Percentiles rank a stretch among this genome's conserved stretches.
Conservation (phyloP, 345 rosid species). For the Ceriops zippeliana region DNA sequence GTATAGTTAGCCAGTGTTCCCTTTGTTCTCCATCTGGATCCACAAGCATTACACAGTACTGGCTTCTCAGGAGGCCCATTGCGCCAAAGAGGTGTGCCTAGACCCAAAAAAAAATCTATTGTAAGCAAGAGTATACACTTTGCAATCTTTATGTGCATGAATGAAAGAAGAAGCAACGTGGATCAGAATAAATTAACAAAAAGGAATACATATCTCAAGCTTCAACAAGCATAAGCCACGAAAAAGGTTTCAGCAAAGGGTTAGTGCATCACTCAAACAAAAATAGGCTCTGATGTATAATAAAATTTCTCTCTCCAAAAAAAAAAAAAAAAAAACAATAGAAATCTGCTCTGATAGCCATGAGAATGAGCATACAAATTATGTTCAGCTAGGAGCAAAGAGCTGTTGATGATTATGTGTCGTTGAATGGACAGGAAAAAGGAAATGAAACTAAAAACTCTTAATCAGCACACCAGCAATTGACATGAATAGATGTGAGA, state of each 20-base stretch:
- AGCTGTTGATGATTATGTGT: neutral
- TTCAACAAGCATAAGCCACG: slow-evolving; percentile 3
- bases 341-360: neutral
- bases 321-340: neutral
- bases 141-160: neutral
- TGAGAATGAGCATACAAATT: neutral
- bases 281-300: neutral
- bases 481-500: neutral
- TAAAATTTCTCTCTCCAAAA: neutral
- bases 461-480: too few relatives aligned
- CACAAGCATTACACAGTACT: slow-evolving; percentile 97
- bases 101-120: slow-evolving; percentile 11
- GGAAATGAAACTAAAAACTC: neutral
- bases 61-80: slow-evolving; percentile 99
- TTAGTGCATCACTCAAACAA: neutral
- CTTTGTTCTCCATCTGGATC: slow-evolving; percentile 91
- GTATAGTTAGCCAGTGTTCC: slow-evolving; percentile 82
- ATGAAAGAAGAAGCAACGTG: neutral
- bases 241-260: neutral
- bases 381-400: neutral
- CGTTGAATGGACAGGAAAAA: neutral
- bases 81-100: slow-evolving; percentile 96
- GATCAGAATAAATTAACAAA: slow-evolving; percentile 2
- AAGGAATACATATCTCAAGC: slow-evolving; percentile 1
- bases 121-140: slow-evolving; percentile 15